Percentiles rank a stretch among this genome's conserved stretches.
phyloP scores from a whole-genome alignment of 768 basidiomycete species.

The Boletus sensibilis region DNA sequence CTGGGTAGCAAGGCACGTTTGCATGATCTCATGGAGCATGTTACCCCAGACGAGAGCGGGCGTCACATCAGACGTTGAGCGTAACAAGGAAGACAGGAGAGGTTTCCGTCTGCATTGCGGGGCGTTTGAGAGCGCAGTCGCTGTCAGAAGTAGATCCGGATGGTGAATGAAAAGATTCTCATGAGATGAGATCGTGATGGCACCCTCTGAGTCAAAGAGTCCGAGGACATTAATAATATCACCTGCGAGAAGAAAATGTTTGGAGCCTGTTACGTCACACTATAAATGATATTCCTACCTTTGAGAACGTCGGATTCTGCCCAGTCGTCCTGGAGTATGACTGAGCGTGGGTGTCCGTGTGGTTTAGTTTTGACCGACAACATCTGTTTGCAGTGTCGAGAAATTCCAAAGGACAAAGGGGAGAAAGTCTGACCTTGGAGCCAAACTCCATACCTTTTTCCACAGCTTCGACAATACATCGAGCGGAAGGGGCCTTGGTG shows the following conservation, averaged over 20 bases:
- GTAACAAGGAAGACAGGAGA: slow-evolving; percentile 66
- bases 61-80: slow-evolving; percentile 55
- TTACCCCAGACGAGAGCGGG: slow-evolving; percentile 87
- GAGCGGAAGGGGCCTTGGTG: slow-evolving; percentile 42
- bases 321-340: slow-evolving; percentile 82
- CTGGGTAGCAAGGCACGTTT: slow-evolving; percentile 62
- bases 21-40: slow-evolving; percentile 90
- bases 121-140: slow-evolving; percentile 83
- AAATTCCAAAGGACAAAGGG: neutral
- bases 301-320: slow-evolving; percentile 54
- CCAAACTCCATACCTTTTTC: slow-evolving; percentile 31
- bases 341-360: slow-evolving; percentile 39
- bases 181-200: slow-evolving; percentile 60
- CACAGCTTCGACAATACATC: slow-evolving; percentile 56
- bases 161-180: slow-evolving; percentile 80
- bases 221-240: slow-evolving; percentile 83
- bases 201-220: slow-evolving; percentile 32
- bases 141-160: slow-evolving; percentile 89
- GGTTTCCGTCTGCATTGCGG: slow-evolving; percentile 85
- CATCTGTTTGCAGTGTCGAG: slow-evolving; percentile 35
- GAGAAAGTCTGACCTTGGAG: slow-evolving; percentile 19
- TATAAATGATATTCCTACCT: slow-evolving; percentile 42
- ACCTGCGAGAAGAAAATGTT: slow-evolving; percentile 41
- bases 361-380: slow-evolving; percentile 49
- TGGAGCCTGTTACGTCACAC: neutral